These are phyloP conservation scores for Tetracentron sinense DNA, from an alignment of 164 flowering plant genomes.

Conservation along the genomic window DNA sequence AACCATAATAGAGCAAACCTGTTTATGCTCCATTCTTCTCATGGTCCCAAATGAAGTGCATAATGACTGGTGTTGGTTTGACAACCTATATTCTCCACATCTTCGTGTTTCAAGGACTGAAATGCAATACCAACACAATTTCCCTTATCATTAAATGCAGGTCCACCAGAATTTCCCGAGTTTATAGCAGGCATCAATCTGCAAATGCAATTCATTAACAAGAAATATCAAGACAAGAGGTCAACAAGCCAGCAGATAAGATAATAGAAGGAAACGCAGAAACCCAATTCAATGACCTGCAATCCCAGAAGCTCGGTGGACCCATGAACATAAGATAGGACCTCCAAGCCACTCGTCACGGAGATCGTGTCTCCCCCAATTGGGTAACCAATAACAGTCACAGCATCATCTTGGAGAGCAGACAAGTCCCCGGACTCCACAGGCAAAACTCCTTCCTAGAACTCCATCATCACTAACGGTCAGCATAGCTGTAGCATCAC, in stretches of 20 bases:
- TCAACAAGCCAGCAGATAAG: not conserved
- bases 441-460: conserved; percentile 91
- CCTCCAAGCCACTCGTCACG: conserved; percentile 99
- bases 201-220: conserved; percentile 22
- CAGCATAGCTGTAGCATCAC: conserved; percentile 68
- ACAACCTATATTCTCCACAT: conserved; percentile 98
- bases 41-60: conserved; percentile 88
- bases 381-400: conserved; percentile 97
- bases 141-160: conserved; percentile 92
- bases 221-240: conserved; percentile 7
- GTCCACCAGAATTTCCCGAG: conserved; percentile 99
- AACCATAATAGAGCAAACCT: conserved; percentile 37
- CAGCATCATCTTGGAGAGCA: conserved; percentile 96
- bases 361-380: conserved; percentile 99
- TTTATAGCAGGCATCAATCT: conserved; percentile 99
- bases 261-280: not conserved
- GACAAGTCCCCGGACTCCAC: conserved; percentile 89
- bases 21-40: conserved; percentile 91
- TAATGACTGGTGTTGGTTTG: conserved; percentile 95
- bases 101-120: conserved; percentile 97
- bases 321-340: conserved; percentile 93
- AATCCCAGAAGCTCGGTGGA: conserved; percentile 94
- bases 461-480: conserved; percentile 88
- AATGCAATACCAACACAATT: conserved; percentile 97
- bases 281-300: conserved; percentile 50